Conservation (phyloP, 495 filamentous ascomycete genomes). For the Talaromyces thailandensis region DNA sequence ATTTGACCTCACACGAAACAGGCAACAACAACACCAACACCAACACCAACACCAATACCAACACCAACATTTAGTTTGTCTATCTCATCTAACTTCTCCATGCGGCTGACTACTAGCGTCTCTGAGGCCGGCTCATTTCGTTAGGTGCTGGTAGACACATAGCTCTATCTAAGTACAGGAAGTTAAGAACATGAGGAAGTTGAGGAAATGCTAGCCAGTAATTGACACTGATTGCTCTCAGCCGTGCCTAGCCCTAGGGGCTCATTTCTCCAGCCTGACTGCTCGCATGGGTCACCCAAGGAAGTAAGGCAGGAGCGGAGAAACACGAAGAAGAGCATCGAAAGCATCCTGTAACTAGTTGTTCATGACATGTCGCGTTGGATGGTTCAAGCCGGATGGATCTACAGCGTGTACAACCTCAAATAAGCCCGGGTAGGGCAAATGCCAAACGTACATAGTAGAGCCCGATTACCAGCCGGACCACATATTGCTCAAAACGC, state of each 20-base stretch:
- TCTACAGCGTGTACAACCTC: conserved; percentile 1
- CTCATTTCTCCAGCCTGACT: neutral
- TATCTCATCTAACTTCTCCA: too few relatives aligned
- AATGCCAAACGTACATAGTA: too few relatives aligned
- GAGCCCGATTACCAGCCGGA: neutral
- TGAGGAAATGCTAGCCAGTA: too few relatives aligned
- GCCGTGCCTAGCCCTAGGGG: neutral
- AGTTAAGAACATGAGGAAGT: too few relatives aligned
- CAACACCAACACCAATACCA: too few relatives aligned
- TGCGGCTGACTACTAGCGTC: too few relatives aligned
- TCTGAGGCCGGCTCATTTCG: too few relatives aligned
- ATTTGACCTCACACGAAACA: too few relatives aligned
- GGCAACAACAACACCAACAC: too few relatives aligned
- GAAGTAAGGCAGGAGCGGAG: neutral
- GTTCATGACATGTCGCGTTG: neutral
- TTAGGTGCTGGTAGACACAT: too few relatives aligned
- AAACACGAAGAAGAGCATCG: neutral
- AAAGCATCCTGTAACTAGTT: neutral
- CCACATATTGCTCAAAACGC: neutral
- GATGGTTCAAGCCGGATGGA: neutral
- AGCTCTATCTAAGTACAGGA: too few relatives aligned
- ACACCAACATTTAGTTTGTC: too few relatives aligned
- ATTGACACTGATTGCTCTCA: neutral
- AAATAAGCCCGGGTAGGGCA: neutral
- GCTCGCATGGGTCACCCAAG: neutral